Percentiles rank a stretch among this genome's conserved stretches.
Conservation (phyloP, 1,139 yeast genomes). For the Candida mesenterica region DNA sequence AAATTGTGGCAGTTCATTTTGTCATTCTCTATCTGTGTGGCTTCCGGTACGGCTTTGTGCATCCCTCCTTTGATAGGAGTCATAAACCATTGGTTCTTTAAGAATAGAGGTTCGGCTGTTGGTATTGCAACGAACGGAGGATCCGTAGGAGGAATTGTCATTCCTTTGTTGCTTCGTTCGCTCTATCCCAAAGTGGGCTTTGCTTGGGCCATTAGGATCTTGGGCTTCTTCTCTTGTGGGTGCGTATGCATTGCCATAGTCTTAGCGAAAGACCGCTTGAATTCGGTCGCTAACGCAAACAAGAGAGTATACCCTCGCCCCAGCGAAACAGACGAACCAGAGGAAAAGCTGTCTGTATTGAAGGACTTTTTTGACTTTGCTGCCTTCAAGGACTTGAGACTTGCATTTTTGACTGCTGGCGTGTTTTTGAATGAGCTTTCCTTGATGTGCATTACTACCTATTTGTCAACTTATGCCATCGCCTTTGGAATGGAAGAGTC, state of each 20-base stretch:
- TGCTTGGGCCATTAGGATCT: slow-evolving; percentile 35
- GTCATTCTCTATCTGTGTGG: slow-evolving; percentile 34
- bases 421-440: slow-evolving; percentile 55
- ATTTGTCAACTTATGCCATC: slow-evolving; percentile 43
- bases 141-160: slow-evolving; percentile 36
- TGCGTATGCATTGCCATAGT: slow-evolving; percentile 27
- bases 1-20: slow-evolving; percentile 35
- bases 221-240: slow-evolving; percentile 32
- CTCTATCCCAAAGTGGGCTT: slow-evolving; percentile 32
- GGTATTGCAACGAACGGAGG: slow-evolving; percentile 42
- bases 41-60: slow-evolving; percentile 34
- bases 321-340: slow-evolving; percentile 4
- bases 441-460: slow-evolving; percentile 47
- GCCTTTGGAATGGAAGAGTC: slow-evolving; percentile 40
- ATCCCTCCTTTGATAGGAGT: slow-evolving; percentile 39
- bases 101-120: slow-evolving; percentile 34
- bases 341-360: background rate
- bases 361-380: slow-evolving; percentile 20
- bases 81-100: slow-evolving; percentile 38
- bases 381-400: slow-evolving; percentile 28
- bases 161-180: slow-evolving; percentile 34
- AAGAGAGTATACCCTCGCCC: background rate
- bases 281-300: slow-evolving; percentile 1
- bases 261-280: slow-evolving; percentile 49
- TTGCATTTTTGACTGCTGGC: slow-evolving; percentile 27